A percentile compares a stretch with the other conserved stretches of the same genome.
Evolutionary conservation across 176 grass and related monocot genomes (phyloP).

Genomic region (Pontederia crassipes): DNA sequence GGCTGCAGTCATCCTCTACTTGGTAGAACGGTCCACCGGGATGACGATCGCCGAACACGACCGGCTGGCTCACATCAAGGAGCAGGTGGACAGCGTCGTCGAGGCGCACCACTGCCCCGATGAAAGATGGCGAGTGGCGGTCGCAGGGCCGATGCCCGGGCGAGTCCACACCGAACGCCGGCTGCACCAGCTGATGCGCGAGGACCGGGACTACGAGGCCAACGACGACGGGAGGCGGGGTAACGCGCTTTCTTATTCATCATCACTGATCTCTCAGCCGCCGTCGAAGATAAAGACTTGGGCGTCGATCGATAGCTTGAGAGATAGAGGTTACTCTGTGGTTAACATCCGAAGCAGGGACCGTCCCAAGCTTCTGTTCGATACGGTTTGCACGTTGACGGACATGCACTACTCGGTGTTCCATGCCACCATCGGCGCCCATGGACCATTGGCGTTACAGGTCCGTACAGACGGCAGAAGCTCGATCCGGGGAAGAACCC

Average conservation of each 20-base stretch:
- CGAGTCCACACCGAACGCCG: constrained; percentile 56
- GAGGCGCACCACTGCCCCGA: constrained; percentile 28
- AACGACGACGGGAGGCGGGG: not conserved
- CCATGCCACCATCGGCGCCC: constrained; percentile 51
- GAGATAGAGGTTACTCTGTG: constrained; percentile 54
- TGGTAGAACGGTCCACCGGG: constrained; percentile 10
- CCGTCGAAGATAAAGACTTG: constrained; percentile 21
- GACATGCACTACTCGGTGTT: constrained; percentile 80
- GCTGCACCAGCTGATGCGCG: constrained; percentile 65
- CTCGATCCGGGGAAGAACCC: not conserved
- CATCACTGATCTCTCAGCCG: constrained; percentile 14
- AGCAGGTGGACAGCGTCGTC: constrained; percentile 44
- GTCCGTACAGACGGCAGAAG: not conserved
- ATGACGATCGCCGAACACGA: constrained; percentile 2
- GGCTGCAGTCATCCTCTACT: constrained; percentile 44
- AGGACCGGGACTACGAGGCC: constrained; percentile 57
- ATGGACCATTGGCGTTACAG: not conserved
- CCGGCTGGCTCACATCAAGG: constrained; percentile 42
- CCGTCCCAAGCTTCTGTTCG: constrained; percentile 57
- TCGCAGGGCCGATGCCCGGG: constrained; percentile 33
- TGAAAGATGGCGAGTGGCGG: constrained; percentile 34
- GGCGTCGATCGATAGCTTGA: constrained; percentile 53
- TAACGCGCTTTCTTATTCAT: not conserved
- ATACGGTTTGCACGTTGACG: constrained; percentile 65
- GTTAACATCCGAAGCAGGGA: constrained; percentile 57